phyloP scores from a whole-genome alignment of 2,329 filamentous ascomycete species.

The Verticillium klebahnii region DNA sequence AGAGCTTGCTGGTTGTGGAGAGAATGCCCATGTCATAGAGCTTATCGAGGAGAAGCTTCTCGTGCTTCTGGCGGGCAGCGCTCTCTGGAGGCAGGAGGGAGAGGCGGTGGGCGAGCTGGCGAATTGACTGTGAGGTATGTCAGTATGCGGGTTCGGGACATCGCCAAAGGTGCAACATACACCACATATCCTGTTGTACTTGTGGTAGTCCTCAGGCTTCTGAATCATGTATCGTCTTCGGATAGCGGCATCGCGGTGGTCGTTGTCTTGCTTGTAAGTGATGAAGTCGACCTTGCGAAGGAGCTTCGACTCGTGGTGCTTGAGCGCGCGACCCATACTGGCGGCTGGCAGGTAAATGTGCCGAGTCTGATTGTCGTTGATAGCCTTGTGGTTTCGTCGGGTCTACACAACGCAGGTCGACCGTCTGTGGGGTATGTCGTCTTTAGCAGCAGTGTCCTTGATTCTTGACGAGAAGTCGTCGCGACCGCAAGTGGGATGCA shows the following conservation, averaged over 20 bases:
- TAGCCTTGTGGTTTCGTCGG: background rate
- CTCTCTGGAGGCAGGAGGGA: conserved; percentile 77
- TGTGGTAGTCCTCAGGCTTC: conserved; percentile 79
- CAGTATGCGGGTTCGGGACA: background rate
- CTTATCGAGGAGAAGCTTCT: conserved; percentile 84
- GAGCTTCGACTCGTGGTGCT: conserved; percentile 95
- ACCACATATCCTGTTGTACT: conserved; percentile 63
- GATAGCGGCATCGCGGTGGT: conserved; percentile 77
- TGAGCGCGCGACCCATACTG: conserved; percentile 89
- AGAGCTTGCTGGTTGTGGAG: conserved; percentile 69
- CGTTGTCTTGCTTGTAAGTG: conserved; percentile 83
- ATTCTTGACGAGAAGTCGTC: background rate
- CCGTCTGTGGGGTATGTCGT: background rate
- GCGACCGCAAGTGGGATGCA: background rate
- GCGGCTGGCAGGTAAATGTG: background rate
- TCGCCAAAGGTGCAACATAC: conserved; percentile 32
- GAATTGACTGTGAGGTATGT: conserved; percentile 58
- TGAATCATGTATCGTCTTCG: conserved; percentile 86
- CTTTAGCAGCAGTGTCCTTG: background rate
- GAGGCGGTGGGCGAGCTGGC: conserved; percentile 85
- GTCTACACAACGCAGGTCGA: conserved; percentile 5
- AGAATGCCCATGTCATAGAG: conserved; percentile 89
- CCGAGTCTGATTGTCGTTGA: background rate
- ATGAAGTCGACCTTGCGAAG: conserved; percentile 91
- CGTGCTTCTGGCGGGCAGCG: conserved; percentile 74